phyloP scores from a whole-genome alignment of 2,329 filamentous ascomycete genomes.

The Ampelomyces quisqualis region DNA sequence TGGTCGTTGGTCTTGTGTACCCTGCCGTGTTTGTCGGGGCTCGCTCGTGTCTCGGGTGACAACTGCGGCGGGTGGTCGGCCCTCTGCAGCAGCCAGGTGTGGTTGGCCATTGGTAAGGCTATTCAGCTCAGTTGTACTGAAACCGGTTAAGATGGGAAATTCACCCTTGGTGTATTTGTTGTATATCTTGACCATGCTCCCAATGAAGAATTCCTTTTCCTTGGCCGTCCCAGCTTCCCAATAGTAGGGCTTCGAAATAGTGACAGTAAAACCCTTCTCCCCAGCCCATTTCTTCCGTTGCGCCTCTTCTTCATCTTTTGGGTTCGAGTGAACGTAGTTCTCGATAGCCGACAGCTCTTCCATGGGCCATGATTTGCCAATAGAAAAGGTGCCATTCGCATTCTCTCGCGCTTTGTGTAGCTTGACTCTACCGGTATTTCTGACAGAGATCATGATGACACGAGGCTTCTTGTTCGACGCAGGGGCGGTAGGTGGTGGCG shows the following conservation, averaged over 20 bases:
- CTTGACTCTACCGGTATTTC: slow-evolving; percentile 86
- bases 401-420: slow-evolving; percentile 98
- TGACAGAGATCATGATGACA: slow-evolving; percentile 89
- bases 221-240: slow-evolving; percentile 93
- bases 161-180: slow-evolving; percentile 79
- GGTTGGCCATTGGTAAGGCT: slow-evolving; percentile 63
- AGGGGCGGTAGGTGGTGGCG: slow-evolving; percentile 76
- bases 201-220: slow-evolving; percentile 98
- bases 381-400: slow-evolving; percentile 87
- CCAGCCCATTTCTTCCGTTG: slow-evolving; percentile 74
- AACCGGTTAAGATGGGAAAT: slow-evolving; percentile 75
- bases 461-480: slow-evolving; percentile 80
- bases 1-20: slow-evolving; percentile 19
- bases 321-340: slow-evolving; percentile 68
- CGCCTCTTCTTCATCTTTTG: slow-evolving; percentile 60
- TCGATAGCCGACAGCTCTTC: slow-evolving; percentile 85
- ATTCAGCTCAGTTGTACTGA: slow-evolving; percentile 76
- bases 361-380: slow-evolving; percentile 97
- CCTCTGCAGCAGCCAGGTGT: slow-evolving; percentile 33
- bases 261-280: slow-evolving; percentile 81
- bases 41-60: slow-evolving; percentile 10
- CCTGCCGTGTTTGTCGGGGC: slow-evolving; percentile 15
- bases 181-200: slow-evolving; percentile 93
- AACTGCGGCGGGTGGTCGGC: slow-evolving; percentile 19
- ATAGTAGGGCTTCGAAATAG: slow-evolving; percentile 90